phyloP scores from a whole-genome alignment of 192 early-diverging fungal genomes.

The Kappamyces sp. region DNA sequence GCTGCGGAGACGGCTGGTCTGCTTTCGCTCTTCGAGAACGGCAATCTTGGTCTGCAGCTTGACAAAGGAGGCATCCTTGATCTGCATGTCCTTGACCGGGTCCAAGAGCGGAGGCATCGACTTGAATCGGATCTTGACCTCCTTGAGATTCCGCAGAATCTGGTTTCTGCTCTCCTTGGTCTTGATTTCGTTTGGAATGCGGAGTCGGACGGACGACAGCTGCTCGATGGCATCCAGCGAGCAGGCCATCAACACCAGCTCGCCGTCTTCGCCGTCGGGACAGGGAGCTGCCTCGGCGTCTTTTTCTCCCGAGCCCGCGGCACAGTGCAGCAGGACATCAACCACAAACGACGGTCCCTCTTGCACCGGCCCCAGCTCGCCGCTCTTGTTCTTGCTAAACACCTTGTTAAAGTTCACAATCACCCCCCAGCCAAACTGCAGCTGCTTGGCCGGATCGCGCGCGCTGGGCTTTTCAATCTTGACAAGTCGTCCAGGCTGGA shows the following conservation, averaged over 20 bases:
- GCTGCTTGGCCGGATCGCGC: constrained; percentile 18
- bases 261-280: constrained; percentile 45
- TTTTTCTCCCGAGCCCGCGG: constrained; percentile 50
- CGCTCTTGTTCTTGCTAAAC: constrained; percentile 18
- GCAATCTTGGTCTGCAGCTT: constrained; percentile 51
- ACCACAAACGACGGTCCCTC: constrained; percentile 65
- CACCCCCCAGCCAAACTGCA: constrained; percentile 92
- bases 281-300: constrained; percentile 52
- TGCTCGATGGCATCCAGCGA: constrained; percentile 66
- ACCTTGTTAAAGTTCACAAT: constrained; percentile 69
- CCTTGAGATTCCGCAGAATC: constrained; percentile 59
- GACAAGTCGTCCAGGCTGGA: constrained; percentile 81
- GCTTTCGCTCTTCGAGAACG: constrained; percentile 63
- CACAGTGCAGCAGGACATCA: constrained; percentile 81
- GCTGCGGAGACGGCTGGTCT: constrained; percentile 54
- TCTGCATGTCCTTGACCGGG: constrained; percentile 82
- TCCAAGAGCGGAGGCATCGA: constrained; percentile 78
- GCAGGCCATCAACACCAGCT: constrained; percentile 72
- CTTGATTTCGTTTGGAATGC: constrained; percentile 66
- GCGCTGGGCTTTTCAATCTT: constrained; percentile 29
- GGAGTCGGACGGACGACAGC: constrained; percentile 68
- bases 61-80: constrained; percentile 53
- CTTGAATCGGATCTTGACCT: constrained; percentile 64
- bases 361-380: constrained; percentile 21
- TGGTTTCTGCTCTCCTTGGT: constrained; percentile 48